phyloP scores from a whole-genome alignment of 129 eudicot species.

The Pittosporum tobira region DNA sequence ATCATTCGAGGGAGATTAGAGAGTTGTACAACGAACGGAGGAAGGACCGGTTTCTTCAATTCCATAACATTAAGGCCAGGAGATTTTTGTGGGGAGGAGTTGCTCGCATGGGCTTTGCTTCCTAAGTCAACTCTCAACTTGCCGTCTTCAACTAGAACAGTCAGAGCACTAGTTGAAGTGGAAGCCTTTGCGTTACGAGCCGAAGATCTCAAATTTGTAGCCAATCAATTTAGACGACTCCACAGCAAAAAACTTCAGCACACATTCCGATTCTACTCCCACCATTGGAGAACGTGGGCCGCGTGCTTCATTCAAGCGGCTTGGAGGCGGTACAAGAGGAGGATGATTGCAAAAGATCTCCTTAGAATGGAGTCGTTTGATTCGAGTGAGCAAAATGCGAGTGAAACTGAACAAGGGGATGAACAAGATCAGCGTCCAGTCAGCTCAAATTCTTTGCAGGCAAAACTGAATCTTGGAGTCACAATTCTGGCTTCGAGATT shows the following conservation, averaged over 20 bases:
- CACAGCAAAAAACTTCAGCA: conserved; percentile 96
- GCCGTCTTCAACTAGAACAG: conserved; percentile 94
- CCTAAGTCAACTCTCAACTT: conserved; percentile 78
- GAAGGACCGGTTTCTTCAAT: conserved; percentile 91
- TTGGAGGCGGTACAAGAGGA: conserved; percentile 78
- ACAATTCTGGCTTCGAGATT: conserved; percentile 87
- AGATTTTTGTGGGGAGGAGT: conserved; percentile 94
- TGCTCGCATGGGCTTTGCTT: conserved; percentile 93
- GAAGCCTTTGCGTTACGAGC: conserved; percentile 94
- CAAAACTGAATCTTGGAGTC: conserved; percentile 52
- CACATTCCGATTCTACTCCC: conserved; percentile 88
- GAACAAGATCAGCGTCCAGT: conserved; percentile 16
- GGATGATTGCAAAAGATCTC: conserved; percentile 56
- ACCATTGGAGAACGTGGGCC: conserved; percentile 99
- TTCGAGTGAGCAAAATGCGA: conserved; percentile 19
- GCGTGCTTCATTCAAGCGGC: conserved; percentile 98
- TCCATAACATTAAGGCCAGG: conserved; percentile 74
- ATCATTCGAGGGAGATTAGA: conserved; percentile 81
- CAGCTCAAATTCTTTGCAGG: conserved; percentile 20
- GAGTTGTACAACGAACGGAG: conserved; percentile 96
- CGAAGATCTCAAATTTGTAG: conserved; percentile 88
- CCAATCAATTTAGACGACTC: conserved; percentile 82
- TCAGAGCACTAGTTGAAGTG: conserved; percentile 76
- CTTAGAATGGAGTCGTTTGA: conserved; percentile 58
- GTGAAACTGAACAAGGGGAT: conserved; percentile 30